These are phyloP conservation scores for Eremothecium sinecaudum DNA, from an alignment of 1,139 yeast genomes.

Conservation along the genomic window DNA sequence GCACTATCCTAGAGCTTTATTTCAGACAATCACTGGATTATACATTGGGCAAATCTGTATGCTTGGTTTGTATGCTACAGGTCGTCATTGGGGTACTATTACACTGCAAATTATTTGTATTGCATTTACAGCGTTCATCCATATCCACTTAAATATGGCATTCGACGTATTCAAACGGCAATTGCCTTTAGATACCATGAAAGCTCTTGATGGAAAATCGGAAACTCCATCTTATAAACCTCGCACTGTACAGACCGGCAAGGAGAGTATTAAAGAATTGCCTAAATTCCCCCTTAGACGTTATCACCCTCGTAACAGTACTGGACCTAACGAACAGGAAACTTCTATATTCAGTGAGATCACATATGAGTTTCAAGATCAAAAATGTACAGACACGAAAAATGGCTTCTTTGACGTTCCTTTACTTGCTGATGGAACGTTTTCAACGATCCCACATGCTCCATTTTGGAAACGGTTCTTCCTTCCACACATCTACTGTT, in stretches of 20 bases:
- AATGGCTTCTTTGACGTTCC: conserved; percentile 25
- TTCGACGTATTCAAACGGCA: conserved; percentile 52
- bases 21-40: conserved; percentile 79
- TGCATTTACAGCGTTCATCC: conserved; percentile 56
- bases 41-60: conserved; percentile 81
- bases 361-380: conserved; percentile 16
- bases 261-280: conserved; percentile 20
- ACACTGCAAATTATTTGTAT: conserved; percentile 62
- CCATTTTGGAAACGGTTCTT: conserved; percentile 42
- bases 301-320: conserved; percentile 17
- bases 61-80: conserved; percentile 77
- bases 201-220: conserved; percentile 54
- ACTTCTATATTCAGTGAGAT: conserved; percentile 20
- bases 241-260: conserved; percentile 15
- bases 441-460: conserved; percentile 28
- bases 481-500: conserved; percentile 56
- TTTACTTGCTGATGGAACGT: conserved; percentile 45
- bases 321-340: conserved; percentile 13
- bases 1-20: conserved; percentile 78
- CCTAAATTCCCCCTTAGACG: conserved; percentile 25
- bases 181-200: conserved; percentile 62
- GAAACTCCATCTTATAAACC: conserved; percentile 43
- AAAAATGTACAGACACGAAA: conserved; percentile 10
- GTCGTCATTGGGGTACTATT: conserved; percentile 55
- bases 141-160: conserved; percentile 50